These are phyloP conservation scores for Scenedesmus sp. DNA, from an alignment of 163 green algal species.

Conservation along the genomic window DNA sequence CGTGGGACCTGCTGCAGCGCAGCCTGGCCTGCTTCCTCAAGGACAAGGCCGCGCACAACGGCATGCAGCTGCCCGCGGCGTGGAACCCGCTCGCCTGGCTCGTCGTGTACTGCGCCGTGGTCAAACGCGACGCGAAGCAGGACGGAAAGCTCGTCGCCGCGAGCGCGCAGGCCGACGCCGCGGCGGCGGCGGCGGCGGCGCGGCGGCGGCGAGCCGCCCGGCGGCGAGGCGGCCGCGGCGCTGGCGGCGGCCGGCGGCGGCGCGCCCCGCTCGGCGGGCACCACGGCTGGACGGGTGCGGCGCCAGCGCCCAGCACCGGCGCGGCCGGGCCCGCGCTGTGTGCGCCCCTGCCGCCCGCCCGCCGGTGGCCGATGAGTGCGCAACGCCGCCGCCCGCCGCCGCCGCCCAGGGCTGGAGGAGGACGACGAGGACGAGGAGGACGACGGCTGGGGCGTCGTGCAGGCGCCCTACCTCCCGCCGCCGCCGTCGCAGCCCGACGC, in stretches of 20 bases:
- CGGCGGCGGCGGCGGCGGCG: slow-evolving; percentile 4
- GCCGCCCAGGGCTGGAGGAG: slow-evolving; percentile 13
- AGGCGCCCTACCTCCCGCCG: slow-evolving; percentile 54
- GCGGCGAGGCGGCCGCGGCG: slow-evolving; percentile 29
- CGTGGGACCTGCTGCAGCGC: slow-evolving; percentile 55
- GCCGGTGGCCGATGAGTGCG: too few species aligned
- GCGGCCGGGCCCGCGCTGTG: too few species aligned
- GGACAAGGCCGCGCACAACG: slow-evolving; percentile 31
- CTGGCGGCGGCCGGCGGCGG: background rate
- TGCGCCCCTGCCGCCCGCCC: too few species aligned
- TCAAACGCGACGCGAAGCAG: slow-evolving; percentile 40
- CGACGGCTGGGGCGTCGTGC: slow-evolving; percentile 60
- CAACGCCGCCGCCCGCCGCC: too few species aligned
- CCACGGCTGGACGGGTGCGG: too few species aligned
- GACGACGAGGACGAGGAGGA: slow-evolving; percentile 54
- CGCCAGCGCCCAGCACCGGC: too few species aligned
- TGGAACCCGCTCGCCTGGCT: slow-evolving; percentile 62
- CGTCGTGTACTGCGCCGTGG: slow-evolving; percentile 50
- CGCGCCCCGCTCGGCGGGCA: too few species aligned
- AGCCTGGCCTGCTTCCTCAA: slow-evolving; percentile 52
- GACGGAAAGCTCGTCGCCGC: slow-evolving; percentile 36
- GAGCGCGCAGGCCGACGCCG: slow-evolving; percentile 7
- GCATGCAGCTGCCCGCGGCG: slow-evolving; percentile 48
- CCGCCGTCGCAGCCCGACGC: slow-evolving; percentile 58
- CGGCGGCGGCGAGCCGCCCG: too few species aligned